phyloP scores from a whole-genome alignment of 2,329 filamentous ascomycete genomes.

The Alternaria incomplexa region DNA sequence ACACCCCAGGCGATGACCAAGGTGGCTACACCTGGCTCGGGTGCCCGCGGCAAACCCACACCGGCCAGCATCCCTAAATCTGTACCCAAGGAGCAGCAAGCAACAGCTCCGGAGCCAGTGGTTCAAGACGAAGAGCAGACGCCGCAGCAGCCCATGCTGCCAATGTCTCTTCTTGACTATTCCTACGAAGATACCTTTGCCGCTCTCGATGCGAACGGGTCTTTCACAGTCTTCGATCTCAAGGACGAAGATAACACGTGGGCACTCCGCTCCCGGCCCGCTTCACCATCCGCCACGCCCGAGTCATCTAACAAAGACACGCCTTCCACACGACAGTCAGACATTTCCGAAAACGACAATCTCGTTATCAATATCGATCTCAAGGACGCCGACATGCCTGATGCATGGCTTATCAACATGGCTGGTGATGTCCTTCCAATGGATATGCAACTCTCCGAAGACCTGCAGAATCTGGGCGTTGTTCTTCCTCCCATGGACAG shows the following conservation, averaged over 20 bases:
- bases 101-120: slow-evolving; percentile 21
- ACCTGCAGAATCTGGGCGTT: slow-evolving; percentile 39
- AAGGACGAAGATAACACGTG: slow-evolving; percentile 45
- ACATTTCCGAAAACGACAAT: slow-evolving; percentile 52
- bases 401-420: slow-evolving; percentile 38
- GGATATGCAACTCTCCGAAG: slow-evolving; percentile 40
- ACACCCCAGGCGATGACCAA: slow-evolving; percentile 46
- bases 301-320: slow-evolving; percentile 48
- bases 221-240: slow-evolving; percentile 42
- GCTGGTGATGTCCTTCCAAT: slow-evolving; percentile 37
- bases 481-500: slow-evolving; percentile 42
- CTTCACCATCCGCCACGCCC: slow-evolving; percentile 41
- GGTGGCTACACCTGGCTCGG: slow-evolving; percentile 42
- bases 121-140: slow-evolving; percentile 27
- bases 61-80: slow-evolving; percentile 35
- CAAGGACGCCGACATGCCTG: slow-evolving; percentile 43
- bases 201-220: slow-evolving; percentile 38
- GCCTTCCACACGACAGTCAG: slow-evolving; percentile 47
- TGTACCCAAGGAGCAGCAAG: slow-evolving; percentile 32
- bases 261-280: slow-evolving; percentile 40
- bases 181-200: slow-evolving; percentile 44
- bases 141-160: slow-evolving; percentile 29
- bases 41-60: slow-evolving; percentile 40
- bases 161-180: slow-evolving; percentile 38
- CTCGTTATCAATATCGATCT: slow-evolving; percentile 49